Conservation (phyloP, 805 yeast species). For the Wickerhamomyces ciferrii region DNA sequence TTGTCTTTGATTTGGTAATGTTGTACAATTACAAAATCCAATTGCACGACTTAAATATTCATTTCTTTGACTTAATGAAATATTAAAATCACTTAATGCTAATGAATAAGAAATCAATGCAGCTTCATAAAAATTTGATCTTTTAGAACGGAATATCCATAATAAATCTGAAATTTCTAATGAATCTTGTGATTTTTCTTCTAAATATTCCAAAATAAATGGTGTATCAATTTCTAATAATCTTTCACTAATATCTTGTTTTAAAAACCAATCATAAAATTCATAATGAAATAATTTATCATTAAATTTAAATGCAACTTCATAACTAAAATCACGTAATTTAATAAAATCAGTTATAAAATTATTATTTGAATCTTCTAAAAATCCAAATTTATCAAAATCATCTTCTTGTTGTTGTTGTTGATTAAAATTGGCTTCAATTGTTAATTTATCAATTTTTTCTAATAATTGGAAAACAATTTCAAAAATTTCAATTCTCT, state of each 20-base stretch:
- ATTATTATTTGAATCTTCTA: conserved; percentile 24
- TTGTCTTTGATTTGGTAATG: conserved; percentile 73
- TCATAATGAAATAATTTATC: conserved; percentile 90
- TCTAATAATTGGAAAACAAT: conserved; percentile 72
- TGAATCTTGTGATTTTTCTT: conserved; percentile 57
- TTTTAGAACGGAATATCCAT: conserved; percentile 86
- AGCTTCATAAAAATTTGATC: conserved; percentile 75
- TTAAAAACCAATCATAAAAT: conserved; percentile 87
- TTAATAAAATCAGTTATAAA: conserved; percentile 43
- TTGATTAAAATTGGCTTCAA: conserved; percentile 25
- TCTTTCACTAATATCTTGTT: conserved; percentile 71
- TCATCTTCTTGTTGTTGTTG: conserved; percentile 6
- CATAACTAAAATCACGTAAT: conserved; percentile 68
- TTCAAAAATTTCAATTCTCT: conserved; percentile 58
- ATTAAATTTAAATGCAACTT: conserved; percentile 62
- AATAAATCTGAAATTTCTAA: conserved; percentile 74
- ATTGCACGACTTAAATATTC: conserved; percentile 89
- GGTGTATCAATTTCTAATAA: conserved; percentile 79
- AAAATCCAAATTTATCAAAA: neutral
- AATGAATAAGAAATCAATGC: conserved; percentile 73
- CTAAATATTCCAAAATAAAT: conserved; percentile 70
- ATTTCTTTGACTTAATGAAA: conserved; percentile 68
- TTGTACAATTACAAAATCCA: conserved; percentile 84
- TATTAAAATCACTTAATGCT: conserved; percentile 67
- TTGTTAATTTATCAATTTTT: conserved; percentile 61